Evolutionary conservation across 306 rosid species (phyloP).

Genomic region (Lathyrus tuberosus): DNA sequence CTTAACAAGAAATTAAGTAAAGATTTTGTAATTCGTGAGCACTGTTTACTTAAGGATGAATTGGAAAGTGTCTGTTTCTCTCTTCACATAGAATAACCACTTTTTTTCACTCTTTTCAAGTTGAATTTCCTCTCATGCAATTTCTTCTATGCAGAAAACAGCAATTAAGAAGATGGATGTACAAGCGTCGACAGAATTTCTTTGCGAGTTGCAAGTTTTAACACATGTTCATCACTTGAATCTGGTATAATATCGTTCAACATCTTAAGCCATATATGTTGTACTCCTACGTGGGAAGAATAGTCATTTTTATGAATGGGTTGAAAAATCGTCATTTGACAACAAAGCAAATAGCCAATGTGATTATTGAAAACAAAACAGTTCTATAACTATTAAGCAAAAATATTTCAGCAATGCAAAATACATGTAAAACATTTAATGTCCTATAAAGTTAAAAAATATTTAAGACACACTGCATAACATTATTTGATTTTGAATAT

Average conservation of each 20-base stretch:
- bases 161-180: slow-evolving; percentile 61
- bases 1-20: too few relatives aligned
- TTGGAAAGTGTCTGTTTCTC: too few relatives aligned
- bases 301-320: too few relatives aligned
- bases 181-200: slow-evolving; percentile 86
- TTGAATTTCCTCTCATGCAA: slow-evolving; percentile 9
- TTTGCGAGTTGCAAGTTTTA: slow-evolving; percentile 80
- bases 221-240: slow-evolving; percentile 94
- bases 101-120: not conserved
- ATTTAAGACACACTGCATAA: not conserved
- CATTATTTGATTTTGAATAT: not conserved
- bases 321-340: too few relatives aligned
- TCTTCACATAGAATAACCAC: not conserved
- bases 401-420: too few relatives aligned
- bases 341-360: not conserved
- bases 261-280: too few relatives aligned
- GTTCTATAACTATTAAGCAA: not conserved
- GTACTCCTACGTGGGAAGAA: too few relatives aligned
- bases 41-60: too few relatives aligned
- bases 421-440: too few relatives aligned
- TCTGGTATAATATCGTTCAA: slow-evolving; percentile 56
- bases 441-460: not conserved
- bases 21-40: too few relatives aligned
- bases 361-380: too few relatives aligned
- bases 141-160: slow-evolving; percentile 61